Conservation (phyloP, 108 stramenopile species). For the Nitzschia sp. region DNA sequence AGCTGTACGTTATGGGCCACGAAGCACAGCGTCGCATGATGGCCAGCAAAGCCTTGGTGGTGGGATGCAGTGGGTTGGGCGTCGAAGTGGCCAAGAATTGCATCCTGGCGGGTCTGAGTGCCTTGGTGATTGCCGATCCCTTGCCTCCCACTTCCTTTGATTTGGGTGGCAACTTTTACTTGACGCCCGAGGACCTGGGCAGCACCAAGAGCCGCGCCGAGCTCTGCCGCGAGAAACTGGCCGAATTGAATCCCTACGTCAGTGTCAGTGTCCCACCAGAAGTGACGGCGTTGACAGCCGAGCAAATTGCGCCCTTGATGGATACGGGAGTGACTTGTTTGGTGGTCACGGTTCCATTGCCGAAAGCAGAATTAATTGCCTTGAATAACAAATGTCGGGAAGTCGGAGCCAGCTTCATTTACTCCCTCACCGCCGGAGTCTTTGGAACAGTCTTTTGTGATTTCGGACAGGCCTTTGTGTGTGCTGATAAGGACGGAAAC, state of each 20-base stretch:
- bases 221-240: slow-evolving; percentile 54
- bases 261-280: slow-evolving; percentile 58
- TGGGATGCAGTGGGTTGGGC: slow-evolving; percentile 92
- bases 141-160: slow-evolving; percentile 62
- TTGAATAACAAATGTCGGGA: slow-evolving; percentile 80
- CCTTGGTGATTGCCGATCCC: slow-evolving; percentile 77
- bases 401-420: slow-evolving; percentile 70
- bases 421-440: slow-evolving; percentile 75
- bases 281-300: slow-evolving; percentile 55
- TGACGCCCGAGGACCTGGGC: slow-evolving; percentile 39
- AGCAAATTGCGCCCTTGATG: slow-evolving; percentile 50
- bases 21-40: slow-evolving; percentile 98
- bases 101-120: slow-evolving; percentile 88
- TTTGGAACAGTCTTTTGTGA: slow-evolving; percentile 96
- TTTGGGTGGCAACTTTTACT: slow-evolving; percentile 88
- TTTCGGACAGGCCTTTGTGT: slow-evolving; percentile 89
- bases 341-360: slow-evolving; percentile 75
- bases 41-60: slow-evolving; percentile 84
- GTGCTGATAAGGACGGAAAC: slow-evolving; percentile 93
- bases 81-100: slow-evolving; percentile 96
- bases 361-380: slow-evolving; percentile 55
- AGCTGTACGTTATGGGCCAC: slow-evolving; percentile 99
- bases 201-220: slow-evolving; percentile 49
- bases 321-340: slow-evolving; percentile 52
- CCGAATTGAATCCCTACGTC: slow-evolving; percentile 90